A percentile compares a stretch with the other conserved stretches of the same genome.
Evolutionary conservation across 345 rosid genomes (phyloP).

Genomic region (Geranium rotundifolium): DNA sequence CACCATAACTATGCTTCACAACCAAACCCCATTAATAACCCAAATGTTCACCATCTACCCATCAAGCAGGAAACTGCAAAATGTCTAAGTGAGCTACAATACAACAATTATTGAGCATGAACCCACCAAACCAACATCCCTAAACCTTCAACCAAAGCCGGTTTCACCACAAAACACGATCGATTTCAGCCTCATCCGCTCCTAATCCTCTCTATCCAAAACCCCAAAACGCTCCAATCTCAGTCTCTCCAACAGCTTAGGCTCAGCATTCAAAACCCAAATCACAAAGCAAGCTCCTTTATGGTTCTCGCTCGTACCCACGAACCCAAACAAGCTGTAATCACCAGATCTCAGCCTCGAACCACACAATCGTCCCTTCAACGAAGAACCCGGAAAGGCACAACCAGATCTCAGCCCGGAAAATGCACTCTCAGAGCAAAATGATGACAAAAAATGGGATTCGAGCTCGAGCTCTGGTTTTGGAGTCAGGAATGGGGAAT

Average conservation of each 20-base stretch:
- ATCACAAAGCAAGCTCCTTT: not conserved
- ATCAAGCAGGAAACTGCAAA: not conserved
- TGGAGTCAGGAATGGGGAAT: not conserved
- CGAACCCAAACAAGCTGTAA: not conserved
- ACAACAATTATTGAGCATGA: constrained; percentile 5
- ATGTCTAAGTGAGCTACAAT: no score
- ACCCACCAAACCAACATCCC: not conserved
- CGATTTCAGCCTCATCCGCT: constrained; percentile 45
- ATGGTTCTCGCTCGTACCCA: not conserved
- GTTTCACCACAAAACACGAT: constrained; percentile 37
- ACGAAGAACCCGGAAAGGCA: no score
- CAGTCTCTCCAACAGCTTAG: not conserved
- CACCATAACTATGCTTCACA: not conserved
- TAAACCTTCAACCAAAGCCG: constrained; percentile 39
- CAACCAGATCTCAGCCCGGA: not conserved
- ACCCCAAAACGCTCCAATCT: constrained; percentile 9
- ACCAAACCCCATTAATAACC: not conserved
- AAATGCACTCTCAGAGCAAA: no score
- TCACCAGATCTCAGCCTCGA: not conserved
- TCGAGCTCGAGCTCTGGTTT: not conserved
- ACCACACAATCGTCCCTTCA: no score
- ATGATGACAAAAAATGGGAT: not conserved
- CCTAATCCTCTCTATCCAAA: constrained; percentile 9
- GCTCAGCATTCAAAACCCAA: not conserved
- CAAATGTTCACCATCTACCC: not conserved